Percentiles rank a stretch among this genome's conserved stretches.
These are phyloP conservation scores for Pythium plurisporium DNA, from an alignment of 352 stramenopile species.

Conservation along the genomic window DNA sequence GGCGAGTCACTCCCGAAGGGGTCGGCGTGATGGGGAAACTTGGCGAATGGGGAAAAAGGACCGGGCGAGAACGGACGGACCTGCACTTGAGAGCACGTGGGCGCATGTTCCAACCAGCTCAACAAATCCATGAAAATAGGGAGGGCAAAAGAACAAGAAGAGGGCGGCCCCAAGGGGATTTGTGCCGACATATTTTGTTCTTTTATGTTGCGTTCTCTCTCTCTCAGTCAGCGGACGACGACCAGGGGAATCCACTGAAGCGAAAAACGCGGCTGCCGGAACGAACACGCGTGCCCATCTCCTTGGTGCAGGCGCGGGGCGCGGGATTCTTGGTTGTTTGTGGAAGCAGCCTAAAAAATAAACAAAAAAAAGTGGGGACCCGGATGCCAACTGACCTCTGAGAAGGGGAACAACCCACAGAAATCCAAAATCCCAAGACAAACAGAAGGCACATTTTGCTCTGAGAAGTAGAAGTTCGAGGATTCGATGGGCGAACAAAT, in stretches of 20 bases:
- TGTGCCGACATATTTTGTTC: too few species aligned
- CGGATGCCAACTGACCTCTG: background rate
- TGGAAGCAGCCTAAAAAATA: background rate
- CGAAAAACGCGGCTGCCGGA: constrained; percentile 8
- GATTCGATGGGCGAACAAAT: too few species aligned
- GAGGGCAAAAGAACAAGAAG: too few species aligned
- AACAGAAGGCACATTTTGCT: background rate
- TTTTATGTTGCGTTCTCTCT: background rate
- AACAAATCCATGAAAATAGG: too few species aligned
- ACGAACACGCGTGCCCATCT: constrained; percentile 9
- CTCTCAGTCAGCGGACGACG: constrained; percentile 1
- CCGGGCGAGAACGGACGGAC: background rate
- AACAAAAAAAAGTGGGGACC: background rate
- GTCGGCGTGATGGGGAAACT: constrained; percentile 23
- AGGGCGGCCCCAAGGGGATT: too few species aligned
- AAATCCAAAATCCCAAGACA: background rate
- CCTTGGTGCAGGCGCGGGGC: background rate
- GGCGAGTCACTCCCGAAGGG: too few species aligned
- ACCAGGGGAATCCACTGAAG: constrained; percentile 8
- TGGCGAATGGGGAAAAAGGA: constrained; percentile 14
- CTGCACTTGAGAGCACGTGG: too few species aligned
- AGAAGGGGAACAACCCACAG: background rate
- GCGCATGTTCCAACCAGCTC: too few species aligned
- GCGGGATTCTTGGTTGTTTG: too few species aligned
- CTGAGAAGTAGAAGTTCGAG: too few species aligned